Evolutionary conservation across 805 yeast genomes (phyloP), one percentile per base, ranked within the genome.

Genomic region (Candida chilensis): DNA sequence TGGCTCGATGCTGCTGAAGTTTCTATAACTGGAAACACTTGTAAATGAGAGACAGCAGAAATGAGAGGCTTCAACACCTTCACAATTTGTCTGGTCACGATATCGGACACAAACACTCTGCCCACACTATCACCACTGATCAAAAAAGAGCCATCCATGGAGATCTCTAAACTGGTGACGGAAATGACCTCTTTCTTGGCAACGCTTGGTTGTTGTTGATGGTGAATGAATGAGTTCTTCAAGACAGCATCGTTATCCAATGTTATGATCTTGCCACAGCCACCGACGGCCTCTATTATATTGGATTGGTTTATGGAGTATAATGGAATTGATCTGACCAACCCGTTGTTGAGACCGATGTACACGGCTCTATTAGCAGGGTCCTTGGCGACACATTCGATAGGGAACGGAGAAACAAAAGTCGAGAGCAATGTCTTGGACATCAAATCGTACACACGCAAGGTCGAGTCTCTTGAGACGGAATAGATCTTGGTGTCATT

Each of bases 111-210:
- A 24, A 70, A 68, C 2, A 84, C 72, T 17, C 70, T 63, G 1
- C 96, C 96, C n/a, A 41, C 45, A 0, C 66, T 50, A 47, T 84
- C 94, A 20, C 96, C 96, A 5, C 86, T 71, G 3, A 81, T 57
- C 5, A 88, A 44, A 21, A 60, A 50, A 12, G 88, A 73, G 4
- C 90, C 95, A 47, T 88, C 96, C 45, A 81, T 57, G 5, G 87
- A 74, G 3, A 83, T 52, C 2, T 58, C 61, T 30, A 87, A 39
- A 24, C 71, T 56, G 0, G 84, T 71, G 2, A 82, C 71, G 3
- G 45, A 36, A 5, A 50, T 48, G 1, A 49, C 45, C 6, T 42
- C 47, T 13, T 45, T 46, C 5, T 40, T 54, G 24, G 32, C 48
- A n/a, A n/a, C n/a, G n/a, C n/a, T n/a, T 17, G 28, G 49, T 34